phyloP scores from a whole-genome alignment of 495 filamentous ascomycete species.

The Xylaria acuta region DNA sequence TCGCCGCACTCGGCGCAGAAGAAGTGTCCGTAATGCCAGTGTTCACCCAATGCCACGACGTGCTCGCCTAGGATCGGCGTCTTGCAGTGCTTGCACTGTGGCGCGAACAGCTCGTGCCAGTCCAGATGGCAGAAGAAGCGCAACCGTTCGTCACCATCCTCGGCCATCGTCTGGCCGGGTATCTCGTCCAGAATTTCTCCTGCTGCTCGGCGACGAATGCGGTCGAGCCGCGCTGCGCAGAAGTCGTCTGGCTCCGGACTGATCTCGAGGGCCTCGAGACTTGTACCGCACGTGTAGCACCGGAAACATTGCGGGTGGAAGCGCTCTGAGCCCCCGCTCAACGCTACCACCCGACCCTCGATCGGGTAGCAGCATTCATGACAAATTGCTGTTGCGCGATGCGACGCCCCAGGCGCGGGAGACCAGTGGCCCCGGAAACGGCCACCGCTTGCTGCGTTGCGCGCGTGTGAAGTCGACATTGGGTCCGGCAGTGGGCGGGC shows the following conservation, averaged over 20 bases:
- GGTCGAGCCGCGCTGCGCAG: conserved; percentile 71
- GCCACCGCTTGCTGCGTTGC: conserved; percentile 40
- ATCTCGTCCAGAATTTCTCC: conserved; percentile 64
- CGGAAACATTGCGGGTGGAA: conserved; percentile 95
- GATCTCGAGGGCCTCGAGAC: conserved; percentile 93
- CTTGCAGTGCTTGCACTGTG: conserved; percentile 93
- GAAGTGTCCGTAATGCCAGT: conserved; percentile 98
- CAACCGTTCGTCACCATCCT: conserved; percentile 69
- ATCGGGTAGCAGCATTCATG: conserved; percentile 84
- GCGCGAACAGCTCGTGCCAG: conserved; percentile 94
- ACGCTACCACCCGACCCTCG: conserved; percentile 86
- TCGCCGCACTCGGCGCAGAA: conserved; percentile 99
- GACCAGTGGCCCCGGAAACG: conserved; percentile 55
- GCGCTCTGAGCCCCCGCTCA: conserved; percentile 67
- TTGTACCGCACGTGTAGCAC: conserved; percentile 86
- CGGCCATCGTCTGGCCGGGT: conserved; percentile 64
- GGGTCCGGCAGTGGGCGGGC: conserved; percentile 50
- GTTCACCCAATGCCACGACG: conserved; percentile 86
- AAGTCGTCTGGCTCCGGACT: conserved; percentile 83
- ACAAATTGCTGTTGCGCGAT: conserved; percentile 77
- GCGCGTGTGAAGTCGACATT: conserved; percentile 40
- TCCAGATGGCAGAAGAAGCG: conserved; percentile 98
- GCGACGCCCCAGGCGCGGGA: conserved; percentile 49
- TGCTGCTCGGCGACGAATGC: conserved; percentile 65
- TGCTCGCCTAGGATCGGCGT: conserved; percentile 99